A percentile compares a stretch with the other conserved stretches of the same genome.
Evolutionary conservation across 2,329 filamentous ascomycete species (phyloP).

Genomic region (Fusarium austroafricanum): DNA sequence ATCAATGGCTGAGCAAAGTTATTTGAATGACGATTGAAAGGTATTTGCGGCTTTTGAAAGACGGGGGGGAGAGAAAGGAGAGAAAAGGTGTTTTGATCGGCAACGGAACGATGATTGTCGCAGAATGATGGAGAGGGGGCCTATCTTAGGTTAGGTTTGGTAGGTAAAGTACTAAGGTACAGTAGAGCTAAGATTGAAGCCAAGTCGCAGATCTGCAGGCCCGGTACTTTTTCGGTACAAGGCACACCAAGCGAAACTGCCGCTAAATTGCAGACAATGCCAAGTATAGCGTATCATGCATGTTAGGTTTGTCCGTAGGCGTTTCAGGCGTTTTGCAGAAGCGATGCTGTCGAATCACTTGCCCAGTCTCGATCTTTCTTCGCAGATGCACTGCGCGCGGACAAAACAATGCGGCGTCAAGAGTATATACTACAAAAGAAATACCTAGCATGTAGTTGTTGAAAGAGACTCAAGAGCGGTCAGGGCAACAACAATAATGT

Average conservation of each 20-base stretch:
- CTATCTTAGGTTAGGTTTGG: no score
- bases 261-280: slow-evolving; percentile 3
- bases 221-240: slow-evolving; percentile 28
- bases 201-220: slow-evolving; percentile 45
- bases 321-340: slow-evolving; percentile 38
- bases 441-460: no score
- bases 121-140: slow-evolving; percentile 1
- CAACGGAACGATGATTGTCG: slow-evolving; percentile 35
- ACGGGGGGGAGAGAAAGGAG: slow-evolving; percentile 3
- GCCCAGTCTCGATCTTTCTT: slow-evolving; percentile 15
- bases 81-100: slow-evolving; percentile 34
- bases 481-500: not conserved
- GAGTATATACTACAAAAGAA: slow-evolving; percentile 1
- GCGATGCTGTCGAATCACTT: slow-evolving; percentile 36
- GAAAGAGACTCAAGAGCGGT: not conserved
- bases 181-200: slow-evolving; percentile 44
- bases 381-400: slow-evolving; percentile 22
- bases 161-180: no score
- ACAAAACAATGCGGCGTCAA: slow-evolving; percentile 22
- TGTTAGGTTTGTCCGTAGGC: slow-evolving; percentile 1
- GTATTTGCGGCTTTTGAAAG: slow-evolving; percentile 15
- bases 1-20: slow-evolving; percentile 6
- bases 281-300: slow-evolving; percentile 28
- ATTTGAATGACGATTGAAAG: slow-evolving; percentile 19
- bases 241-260: slow-evolving; percentile 2